Percentiles rank a stretch among this genome's conserved stretches.
Evolutionary conservation across 2,329 filamentous ascomycete genomes (phyloP).

Genomic region (Apiospora aurea): DNA sequence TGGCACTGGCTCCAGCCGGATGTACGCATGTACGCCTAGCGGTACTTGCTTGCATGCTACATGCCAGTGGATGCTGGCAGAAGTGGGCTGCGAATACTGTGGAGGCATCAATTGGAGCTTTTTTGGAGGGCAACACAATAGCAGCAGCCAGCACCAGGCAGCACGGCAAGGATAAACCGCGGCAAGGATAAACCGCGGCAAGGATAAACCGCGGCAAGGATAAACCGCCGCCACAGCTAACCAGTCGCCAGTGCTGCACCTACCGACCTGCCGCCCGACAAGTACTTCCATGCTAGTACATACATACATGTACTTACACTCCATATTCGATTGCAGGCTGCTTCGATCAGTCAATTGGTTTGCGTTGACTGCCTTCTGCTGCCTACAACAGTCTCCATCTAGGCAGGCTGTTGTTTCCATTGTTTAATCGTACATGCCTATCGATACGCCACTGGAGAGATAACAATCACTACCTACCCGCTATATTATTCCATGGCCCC

Average conservation of each 20-base stretch:
- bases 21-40: background rate
- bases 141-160: background rate
- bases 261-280: background rate
- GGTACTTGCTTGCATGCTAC: background rate
- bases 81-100: constrained; percentile 14
- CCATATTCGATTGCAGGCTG: no score
- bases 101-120: constrained; percentile 6
- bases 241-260: background rate
- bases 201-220: no score
- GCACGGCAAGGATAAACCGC: background rate
- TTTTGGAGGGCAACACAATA: background rate
- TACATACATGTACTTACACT: background rate
- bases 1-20: background rate
- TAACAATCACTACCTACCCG: no score
- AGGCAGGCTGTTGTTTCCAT: no score
- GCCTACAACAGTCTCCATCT: no score
- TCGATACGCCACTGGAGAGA: no score
- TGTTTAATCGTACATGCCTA: no score
- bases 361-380: no score
- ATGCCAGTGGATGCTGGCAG: background rate
- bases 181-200: no score
- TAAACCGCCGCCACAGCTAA: background rate
- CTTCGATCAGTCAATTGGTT: no score
- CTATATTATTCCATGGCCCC: no score
- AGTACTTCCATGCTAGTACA: background rate